Percentiles rank a stretch among this genome's conserved stretches.
Conservation (phyloP, 805 yeast species). For the Metschnikowia colocasiae region DNA sequence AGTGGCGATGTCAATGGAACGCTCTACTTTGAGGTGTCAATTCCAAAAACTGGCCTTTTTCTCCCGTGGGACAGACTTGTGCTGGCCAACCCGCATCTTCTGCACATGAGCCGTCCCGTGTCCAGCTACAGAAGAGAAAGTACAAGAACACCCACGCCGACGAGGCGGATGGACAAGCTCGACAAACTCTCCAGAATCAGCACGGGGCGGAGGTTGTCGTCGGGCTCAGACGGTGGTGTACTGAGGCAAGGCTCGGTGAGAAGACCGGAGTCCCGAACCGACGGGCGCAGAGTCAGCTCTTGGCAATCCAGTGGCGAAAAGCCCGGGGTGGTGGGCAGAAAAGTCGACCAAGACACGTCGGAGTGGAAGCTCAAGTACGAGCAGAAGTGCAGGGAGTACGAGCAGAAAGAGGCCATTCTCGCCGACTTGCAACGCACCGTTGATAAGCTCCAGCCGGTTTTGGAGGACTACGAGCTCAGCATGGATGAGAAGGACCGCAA, state of each 20-base stretch:
- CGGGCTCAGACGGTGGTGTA: not conserved
- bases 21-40: conserved; percentile 61
- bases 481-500: conserved; percentile 44
- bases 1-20: conserved; percentile 76
- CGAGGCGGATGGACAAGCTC: not conserved
- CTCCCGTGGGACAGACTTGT: conserved; percentile 50
- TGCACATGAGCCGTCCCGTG: conserved; percentile 4
- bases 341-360: not conserved
- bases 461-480: conserved; percentile 46
- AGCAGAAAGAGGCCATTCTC: conserved; percentile 43
- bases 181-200: not conserved
- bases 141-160: conserved; percentile 5
- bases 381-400: conserved; percentile 25
- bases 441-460: conserved; percentile 44
- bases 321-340: not conserved
- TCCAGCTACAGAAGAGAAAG: conserved; percentile 4
- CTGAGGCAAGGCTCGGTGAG: not conserved
- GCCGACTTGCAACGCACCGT: conserved; percentile 47
- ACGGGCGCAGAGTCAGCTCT: not conserved
- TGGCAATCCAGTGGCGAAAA: not conserved
- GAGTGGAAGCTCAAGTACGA: conserved; percentile 11
- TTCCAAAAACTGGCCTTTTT: conserved; percentile 72
- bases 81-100: conserved; percentile 32
- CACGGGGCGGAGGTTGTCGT: not conserved
- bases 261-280: conserved; percentile 1